Evolutionary conservation across 257 asterid genomes (phyloP).

Genomic region (Fraxinus cuspidata): DNA sequence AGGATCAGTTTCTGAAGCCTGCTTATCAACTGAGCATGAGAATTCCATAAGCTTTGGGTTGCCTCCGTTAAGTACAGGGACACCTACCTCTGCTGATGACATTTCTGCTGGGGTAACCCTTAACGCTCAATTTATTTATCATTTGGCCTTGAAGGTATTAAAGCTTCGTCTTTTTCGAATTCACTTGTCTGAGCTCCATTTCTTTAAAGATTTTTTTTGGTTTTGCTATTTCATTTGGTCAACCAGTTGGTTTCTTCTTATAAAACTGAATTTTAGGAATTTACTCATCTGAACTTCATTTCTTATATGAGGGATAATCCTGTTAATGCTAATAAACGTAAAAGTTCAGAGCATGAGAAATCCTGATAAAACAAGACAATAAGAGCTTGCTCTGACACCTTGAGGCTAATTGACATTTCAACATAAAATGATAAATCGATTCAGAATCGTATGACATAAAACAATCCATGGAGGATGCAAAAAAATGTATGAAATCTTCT

Average conservation of each 20-base stretch:
- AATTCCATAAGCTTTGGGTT: slow-evolving; percentile 85
- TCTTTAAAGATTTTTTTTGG: slow-evolving; percentile 11
- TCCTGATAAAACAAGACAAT: slow-evolving; percentile 1
- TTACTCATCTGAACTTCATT: slow-evolving; percentile 16
- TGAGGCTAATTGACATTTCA: background rate
- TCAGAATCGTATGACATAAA: background rate
- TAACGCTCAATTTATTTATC: slow-evolving; percentile 91
- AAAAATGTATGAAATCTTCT: background rate
- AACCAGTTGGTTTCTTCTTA: background rate
- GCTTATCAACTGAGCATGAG: slow-evolving; percentile 69
- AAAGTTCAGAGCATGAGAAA: background rate
- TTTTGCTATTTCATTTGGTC: slow-evolving; percentile 19
- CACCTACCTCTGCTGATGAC: slow-evolving; percentile 67
- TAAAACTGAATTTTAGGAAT: background rate
- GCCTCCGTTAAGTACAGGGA: slow-evolving; percentile 83
- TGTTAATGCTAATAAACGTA: slow-evolving; percentile 10
- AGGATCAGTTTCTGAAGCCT: slow-evolving; percentile 89
- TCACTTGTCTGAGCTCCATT: slow-evolving; percentile 20
- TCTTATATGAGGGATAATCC: slow-evolving; percentile 4
- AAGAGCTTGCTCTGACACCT: background rate
- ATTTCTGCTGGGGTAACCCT: slow-evolving; percentile 82
- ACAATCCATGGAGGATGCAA: background rate
- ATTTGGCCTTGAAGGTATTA: slow-evolving; percentile 79
- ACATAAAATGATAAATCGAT: background rate
- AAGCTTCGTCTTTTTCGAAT: slow-evolving; percentile 22